Evolutionary conservation across 495 filamentous ascomycete species (phyloP), one percentile per base, ranked within the genome.

Genomic region (Daldinia decipiens): DNA sequence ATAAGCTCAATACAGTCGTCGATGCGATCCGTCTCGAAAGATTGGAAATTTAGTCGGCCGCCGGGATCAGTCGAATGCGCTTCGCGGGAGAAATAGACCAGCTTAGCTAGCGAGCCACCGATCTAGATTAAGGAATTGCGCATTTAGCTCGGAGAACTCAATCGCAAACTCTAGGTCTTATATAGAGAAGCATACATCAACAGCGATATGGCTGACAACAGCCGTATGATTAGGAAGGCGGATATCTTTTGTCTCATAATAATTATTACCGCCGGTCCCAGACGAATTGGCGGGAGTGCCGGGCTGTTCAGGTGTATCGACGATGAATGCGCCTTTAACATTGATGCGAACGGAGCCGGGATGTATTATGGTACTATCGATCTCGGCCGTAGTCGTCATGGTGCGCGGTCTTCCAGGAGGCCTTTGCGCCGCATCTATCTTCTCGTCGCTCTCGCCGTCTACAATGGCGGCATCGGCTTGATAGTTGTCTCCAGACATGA

Each of bases 61-160:
- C 95, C 95, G 50, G 90, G 89, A 72, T 94, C 92, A 38, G 84
- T 87, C 27, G 90, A 89, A 73, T 89, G 84, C 24, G 91, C 84
- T 79, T 98, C 96, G 56, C 91, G 91, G 5, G 94, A 93, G 80
- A 98, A 98, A 82, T 98, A 99, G 55, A 99, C 95, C 15, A 98
- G 85, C 82, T 99, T 99, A 51, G 93, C 93, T 29, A 99, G 85
- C 4, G 94, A 94, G 70, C 95, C 95, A 52, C 95, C 95, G 70
- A 99, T 99, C 93, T 97, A 78, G 26, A 70, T n/a, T n/a, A 60
- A 12, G 47, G 39, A 62, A 62, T 61, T 38, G 29, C 7, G 62
- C 59, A 31, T 43, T 27, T 39, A 58, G 53, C 54, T 31, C 15
- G 4, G 12, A 15, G 53, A 31, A n/a, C 32, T 24, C 32, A 60